Evolutionary conservation across 306 rosid genomes (phyloP).

Genomic region (Spatholobus suberectus): DNA sequence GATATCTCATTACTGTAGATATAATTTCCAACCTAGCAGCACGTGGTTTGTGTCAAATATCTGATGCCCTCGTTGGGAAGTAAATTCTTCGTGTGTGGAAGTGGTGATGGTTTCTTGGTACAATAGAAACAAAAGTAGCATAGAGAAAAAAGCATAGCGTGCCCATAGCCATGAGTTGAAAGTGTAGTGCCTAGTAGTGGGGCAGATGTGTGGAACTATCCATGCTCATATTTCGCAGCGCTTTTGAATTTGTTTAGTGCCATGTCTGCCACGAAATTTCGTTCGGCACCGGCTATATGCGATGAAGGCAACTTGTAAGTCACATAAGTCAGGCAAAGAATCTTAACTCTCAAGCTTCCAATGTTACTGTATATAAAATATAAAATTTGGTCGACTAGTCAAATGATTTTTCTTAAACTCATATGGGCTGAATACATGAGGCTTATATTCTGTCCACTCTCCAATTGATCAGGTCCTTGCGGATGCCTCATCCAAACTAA

Average conservation of each 20-base stretch:
- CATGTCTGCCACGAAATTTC: slow-evolving; percentile 26
- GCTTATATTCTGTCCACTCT: slow-evolving; percentile 49
- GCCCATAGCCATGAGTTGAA: slow-evolving; percentile 19
- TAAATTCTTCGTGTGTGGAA: not conserved
- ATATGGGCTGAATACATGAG: slow-evolving; percentile 31
- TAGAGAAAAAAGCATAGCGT: slow-evolving; percentile 27
- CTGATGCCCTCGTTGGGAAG: not conserved
- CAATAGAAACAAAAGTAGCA: slow-evolving; percentile 21
- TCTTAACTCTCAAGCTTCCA: slow-evolving; percentile 13
- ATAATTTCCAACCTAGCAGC: not conserved
- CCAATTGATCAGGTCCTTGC: slow-evolving; percentile 48
- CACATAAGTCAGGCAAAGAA: slow-evolving; percentile 20
- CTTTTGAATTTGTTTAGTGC: slow-evolving; percentile 7
- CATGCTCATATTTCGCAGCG: not conserved
- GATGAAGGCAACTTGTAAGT: slow-evolving; percentile 25
- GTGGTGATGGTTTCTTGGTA: not conserved
- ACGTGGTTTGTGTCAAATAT: slow-evolving; percentile 9
- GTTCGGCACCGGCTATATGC: slow-evolving; percentile 9
- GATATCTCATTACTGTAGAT: not conserved
- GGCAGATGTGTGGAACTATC: slow-evolving; percentile 27
- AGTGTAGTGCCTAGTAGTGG: slow-evolving; percentile 28
- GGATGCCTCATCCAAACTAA: slow-evolving; percentile 40
- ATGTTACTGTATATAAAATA: not conserved
- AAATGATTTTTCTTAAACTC: not conserved
- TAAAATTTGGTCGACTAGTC: not conserved